Base-by-base conservation (phyloP, 1,139 yeast genomes). In the Geotrichum histeridarum region DNA sequence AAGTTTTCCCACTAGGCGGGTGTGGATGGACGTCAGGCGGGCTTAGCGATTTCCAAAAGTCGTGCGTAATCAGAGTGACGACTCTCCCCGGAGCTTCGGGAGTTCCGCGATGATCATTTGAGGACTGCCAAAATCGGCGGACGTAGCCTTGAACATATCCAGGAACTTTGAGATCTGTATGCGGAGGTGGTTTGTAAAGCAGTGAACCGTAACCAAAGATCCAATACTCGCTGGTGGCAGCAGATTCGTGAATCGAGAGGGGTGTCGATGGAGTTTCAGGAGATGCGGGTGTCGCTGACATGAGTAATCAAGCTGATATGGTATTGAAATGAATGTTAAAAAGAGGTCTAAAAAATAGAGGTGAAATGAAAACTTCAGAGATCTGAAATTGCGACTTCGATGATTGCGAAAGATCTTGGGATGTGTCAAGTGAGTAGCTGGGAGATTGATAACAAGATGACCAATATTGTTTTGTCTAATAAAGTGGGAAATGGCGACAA, bases 141-240 rank as follows among this genome's bases (percentile, higher is more conserved):
- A 85, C 79, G 62, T 75, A 89, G 0, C 96, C 96, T 55, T 77
- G 76, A 32, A 91, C 75, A 57, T 83, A 80, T 0, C 97, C 97
- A 0, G 88, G 82, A 8, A 86, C 81, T 42, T 81, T 73, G 59
- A 79, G 77, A 48, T 77, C 77, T 17, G 79, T 76, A 57, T 81
- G 80, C 22, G 95, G 93, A 0, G 97, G 97, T 0, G 96, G 97
- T 65, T 90, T 91, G 76, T 86, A 91, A 30, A 91, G 83, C 53
- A 91, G 74, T 0, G 96, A 86, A 0, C 98, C 98, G 65, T 91
- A 91, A 2, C 97, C 97, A 30, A 90, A 83, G 15, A 91, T 78
- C 95, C 96, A 90, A 58, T 65, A 66, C 42, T 37, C 48, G 11
- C 18, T 4, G 8, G 15, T 17, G 17, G 43, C 4, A 27, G 31